A percentile compares a stretch with the other conserved stretches of the same genome.
Evolutionary conservation across 495 filamentous ascomycete genomes (phyloP).

Genomic region (Lophium mytilinum): DNA sequence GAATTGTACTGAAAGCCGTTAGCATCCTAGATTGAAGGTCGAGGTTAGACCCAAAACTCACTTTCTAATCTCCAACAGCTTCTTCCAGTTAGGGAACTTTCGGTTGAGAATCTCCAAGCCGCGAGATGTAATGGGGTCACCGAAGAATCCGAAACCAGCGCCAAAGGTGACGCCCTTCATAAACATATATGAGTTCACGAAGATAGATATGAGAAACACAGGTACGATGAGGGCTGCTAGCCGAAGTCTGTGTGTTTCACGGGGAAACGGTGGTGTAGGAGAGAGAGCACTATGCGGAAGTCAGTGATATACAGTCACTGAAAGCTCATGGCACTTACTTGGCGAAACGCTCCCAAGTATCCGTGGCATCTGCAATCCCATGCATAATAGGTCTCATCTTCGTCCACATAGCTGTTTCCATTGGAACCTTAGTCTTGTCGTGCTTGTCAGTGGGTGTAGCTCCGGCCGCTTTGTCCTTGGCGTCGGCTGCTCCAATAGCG

Average conservation of each 20-base stretch:
- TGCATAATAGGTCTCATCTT: conserved; percentile 75
- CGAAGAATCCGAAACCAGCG: conserved; percentile 69
- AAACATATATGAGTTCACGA: conserved; percentile 65
- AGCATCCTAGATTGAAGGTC: neutral
- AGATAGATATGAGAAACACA: conserved; percentile 48
- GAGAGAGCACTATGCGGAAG: conserved; percentile 52
- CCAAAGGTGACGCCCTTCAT: conserved; percentile 60
- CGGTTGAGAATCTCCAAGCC: conserved; percentile 54
- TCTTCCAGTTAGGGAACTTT: conserved; percentile 66
- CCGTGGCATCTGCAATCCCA: conserved; percentile 59
- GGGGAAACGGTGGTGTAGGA: conserved; percentile 69
- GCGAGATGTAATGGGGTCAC: conserved; percentile 60
- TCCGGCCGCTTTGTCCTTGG: conserved; percentile 47
- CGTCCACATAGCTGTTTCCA: conserved; percentile 69
- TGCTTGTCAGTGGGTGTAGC: conserved; percentile 41
- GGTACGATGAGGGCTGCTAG: conserved; percentile 54
- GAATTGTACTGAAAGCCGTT: conserved; percentile 49
- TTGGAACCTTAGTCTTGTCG: conserved; percentile 79
- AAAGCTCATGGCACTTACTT: conserved; percentile 47
- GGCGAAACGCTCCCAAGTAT: conserved; percentile 71
- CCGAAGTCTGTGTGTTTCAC: conserved; percentile 51
- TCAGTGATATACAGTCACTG: conserved; percentile 1
- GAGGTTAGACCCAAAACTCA: conserved; percentile 23
- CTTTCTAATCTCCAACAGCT: conserved; percentile 62
- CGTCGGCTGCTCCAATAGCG: conserved; percentile 46